Evolutionary conservation across 225 moss, liverwort and hornwort genomes (phyloP).

Genomic region (Antitrichia curtipendula): DNA sequence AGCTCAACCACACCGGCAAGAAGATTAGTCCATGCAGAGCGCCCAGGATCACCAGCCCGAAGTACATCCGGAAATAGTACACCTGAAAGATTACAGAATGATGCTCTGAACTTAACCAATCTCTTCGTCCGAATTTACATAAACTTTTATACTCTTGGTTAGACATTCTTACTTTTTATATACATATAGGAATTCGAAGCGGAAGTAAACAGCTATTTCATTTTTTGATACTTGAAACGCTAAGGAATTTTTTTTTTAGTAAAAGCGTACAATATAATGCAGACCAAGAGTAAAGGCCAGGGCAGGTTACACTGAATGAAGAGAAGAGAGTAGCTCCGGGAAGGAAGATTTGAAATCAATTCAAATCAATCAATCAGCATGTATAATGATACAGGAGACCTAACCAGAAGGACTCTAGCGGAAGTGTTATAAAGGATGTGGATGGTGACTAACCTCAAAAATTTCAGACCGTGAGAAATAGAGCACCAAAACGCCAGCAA

Average conservation of each 20-base stretch:
- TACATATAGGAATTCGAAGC: neutral
- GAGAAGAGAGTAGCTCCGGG: neutral
- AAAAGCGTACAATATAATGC: neutral
- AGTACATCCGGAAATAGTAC: constrained; percentile 94
- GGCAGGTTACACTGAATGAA: neutral
- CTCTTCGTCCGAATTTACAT: neutral
- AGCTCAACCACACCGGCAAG: constrained; percentile 81
- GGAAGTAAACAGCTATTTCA: neutral
- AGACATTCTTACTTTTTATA: neutral
- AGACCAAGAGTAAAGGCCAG: neutral
- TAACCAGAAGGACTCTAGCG: neutral
- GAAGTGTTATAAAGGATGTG: neutral
- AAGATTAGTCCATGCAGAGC: constrained; percentile 88
- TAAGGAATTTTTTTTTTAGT: neutral
- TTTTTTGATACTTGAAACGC: neutral
- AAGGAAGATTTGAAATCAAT: neutral
- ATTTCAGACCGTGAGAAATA: constrained; percentile 92
- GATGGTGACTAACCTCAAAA: constrained; percentile 60
- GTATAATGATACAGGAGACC: neutral
- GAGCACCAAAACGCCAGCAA: constrained; percentile 85
- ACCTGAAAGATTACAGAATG: constrained; percentile 24
- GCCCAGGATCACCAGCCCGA: constrained; percentile 71
- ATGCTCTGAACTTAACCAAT: neutral
- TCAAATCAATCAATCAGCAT: neutral
- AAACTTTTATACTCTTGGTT: neutral